Base-by-base conservation (phyloP, 768 basidiomycete species). In the Russula lepida region DNA sequence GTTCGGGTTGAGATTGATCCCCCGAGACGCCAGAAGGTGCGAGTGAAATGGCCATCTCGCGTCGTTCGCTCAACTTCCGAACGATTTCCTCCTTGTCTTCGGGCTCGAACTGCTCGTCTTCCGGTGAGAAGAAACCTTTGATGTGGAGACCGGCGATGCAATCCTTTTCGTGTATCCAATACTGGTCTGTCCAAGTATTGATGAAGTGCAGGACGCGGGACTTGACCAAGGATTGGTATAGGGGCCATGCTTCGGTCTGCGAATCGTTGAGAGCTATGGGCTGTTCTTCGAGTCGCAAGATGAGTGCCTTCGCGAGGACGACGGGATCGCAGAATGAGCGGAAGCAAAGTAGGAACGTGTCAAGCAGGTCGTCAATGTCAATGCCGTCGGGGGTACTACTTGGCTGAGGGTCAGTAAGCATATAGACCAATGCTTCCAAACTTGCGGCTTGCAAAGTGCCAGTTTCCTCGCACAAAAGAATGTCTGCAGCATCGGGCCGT, bases 391-490 rank as follows among this genome's bases (percentile, higher is more conserved):
- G 46, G n/a, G 11, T 21, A 43, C 8, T 17, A 6, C 7, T 27
- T 15, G 60, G 56, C 21, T 63, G 62, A 9, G 62, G 62, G 23
- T 63, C 62, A 3, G 62, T 63, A 30, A 63, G 46, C 0, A 58
- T 28, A 3, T 63, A 50, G 19, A 63, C 52, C 9, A 58, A 39
- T n/a, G 56, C 37, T 6, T 37, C 39, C 46, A 63, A 35, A 54
- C 52, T 63, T 19, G 62, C 62, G 32, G 46, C 57, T 54, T 54
- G 44, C 21, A 63, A n/a, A 25, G 25, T 30, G 4, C 25, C 37
- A 7, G 35, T 47, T 32, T 48, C 62, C 25, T 58, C 47, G 2
- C 21, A 53, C 5, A 58, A 11, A 30, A 58, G 32, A 15, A 63
- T 13, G 27, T 58, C 60, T 2, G 56, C 50, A 6, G 55, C 55